These are phyloP conservation scores for Fagus crenata DNA, from an alignment of 306 rosid genomes.

Conservation along the genomic window DNA sequence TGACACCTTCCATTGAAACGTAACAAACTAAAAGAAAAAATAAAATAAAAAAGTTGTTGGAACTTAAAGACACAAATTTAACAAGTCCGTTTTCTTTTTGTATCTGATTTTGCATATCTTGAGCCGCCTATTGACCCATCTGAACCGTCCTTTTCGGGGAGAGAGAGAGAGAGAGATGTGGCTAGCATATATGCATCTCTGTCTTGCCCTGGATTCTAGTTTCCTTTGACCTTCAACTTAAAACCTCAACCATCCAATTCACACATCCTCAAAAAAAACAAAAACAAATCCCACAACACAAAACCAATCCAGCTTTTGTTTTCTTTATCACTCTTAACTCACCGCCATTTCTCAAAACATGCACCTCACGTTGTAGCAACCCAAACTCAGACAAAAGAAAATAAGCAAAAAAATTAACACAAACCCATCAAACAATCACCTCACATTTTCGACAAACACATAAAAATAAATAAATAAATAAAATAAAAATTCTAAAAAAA, in stretches of 20 bases:
- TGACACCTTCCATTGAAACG: too few species aligned
- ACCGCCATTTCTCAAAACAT: constrained; percentile 43
- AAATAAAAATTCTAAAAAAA: neutral
- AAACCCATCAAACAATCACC: constrained; percentile 38
- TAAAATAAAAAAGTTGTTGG: constrained; percentile 7
- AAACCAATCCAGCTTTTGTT: constrained; percentile 18
- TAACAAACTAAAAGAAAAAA: neutral
- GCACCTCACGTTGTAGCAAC: constrained; percentile 78
- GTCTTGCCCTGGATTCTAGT: constrained; percentile 46
- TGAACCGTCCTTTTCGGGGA: constrained; percentile 20
- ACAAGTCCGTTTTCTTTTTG: neutral
- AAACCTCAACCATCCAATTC: constrained; percentile 59
- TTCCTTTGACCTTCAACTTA: constrained; percentile 51
- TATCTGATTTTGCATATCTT: neutral
- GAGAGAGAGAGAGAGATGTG: constrained; percentile 19
- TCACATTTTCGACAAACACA: constrained; percentile 43
- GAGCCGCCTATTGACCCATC: neutral
- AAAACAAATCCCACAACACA: constrained; percentile 17
- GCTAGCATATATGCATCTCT: constrained; percentile 34
- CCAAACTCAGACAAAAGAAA: constrained; percentile 35
- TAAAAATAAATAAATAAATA: constrained; percentile 25
- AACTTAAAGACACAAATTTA: constrained; percentile 5
- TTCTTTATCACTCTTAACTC: constrained; percentile 32
- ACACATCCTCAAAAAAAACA: neutral
- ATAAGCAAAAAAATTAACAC: constrained; percentile 2